Evolutionary conservation across 2,329 filamentous ascomycete species (phyloP).

Genomic region (Exophiala xenobiotica): DNA sequence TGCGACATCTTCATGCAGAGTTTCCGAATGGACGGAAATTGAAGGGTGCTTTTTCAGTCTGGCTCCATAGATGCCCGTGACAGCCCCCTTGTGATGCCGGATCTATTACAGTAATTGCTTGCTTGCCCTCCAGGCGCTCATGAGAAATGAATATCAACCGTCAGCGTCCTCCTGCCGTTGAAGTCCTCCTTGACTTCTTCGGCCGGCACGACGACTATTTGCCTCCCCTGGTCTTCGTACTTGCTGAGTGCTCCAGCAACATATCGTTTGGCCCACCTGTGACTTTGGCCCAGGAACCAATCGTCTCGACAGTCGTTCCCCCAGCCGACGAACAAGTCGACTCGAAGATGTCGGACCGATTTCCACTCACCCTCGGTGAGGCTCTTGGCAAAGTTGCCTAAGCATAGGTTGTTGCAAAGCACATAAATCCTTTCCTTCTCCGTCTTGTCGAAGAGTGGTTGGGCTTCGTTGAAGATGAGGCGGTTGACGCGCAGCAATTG

Average conservation of each 20-base stretch:
- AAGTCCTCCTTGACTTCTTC: conserved; percentile 12
- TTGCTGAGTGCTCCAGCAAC: conserved; percentile 14
- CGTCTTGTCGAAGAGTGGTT: conserved; percentile 7
- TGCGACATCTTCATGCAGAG: too few relatives aligned
- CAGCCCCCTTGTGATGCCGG: too few relatives aligned
- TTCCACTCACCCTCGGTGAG: conserved; percentile 16
- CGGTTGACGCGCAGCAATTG: conserved; percentile 18
- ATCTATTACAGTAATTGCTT: too few relatives aligned
- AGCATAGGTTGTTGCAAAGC: conserved; percentile 21
- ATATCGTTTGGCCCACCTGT: conserved; percentile 20
- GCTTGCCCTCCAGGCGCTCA: conserved; percentile 10
- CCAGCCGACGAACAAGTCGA: conserved; percentile 21
- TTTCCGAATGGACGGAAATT: too few relatives aligned
- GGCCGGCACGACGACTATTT: conserved; percentile 12
- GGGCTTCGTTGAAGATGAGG: conserved; percentile 17
- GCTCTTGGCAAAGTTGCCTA: conserved; percentile 22
- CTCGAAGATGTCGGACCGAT: conserved; percentile 18
- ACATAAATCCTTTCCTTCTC: conserved; percentile 11
- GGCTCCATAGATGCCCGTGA: too few relatives aligned
- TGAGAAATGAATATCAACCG: conserved; percentile 19
- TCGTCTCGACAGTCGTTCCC: conserved; percentile 17
- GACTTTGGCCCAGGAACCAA: conserved; percentile 23
- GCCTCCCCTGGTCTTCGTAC: conserved; percentile 15
- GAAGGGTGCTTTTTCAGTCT: too few relatives aligned
- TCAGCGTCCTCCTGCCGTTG: conserved; percentile 14